phyloP scores from a whole-genome alignment of 2,329 filamentous ascomycete genomes.

The Aspergillus brasiliensis region DNA sequence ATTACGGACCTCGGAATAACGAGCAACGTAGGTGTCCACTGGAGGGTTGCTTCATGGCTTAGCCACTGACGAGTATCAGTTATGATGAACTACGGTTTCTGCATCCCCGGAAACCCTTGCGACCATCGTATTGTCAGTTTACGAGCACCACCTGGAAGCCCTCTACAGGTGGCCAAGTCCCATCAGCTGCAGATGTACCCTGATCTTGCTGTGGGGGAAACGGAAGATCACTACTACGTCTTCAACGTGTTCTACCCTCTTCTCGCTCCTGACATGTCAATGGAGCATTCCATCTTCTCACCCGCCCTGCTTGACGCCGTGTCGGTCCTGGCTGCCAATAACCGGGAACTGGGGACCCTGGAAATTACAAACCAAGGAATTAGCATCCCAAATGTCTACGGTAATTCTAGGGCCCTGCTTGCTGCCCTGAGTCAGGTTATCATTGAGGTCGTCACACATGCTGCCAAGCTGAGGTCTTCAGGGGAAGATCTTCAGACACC shows the following conservation, averaged over 20 bases:
- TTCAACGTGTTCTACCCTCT: constrained; percentile 50
- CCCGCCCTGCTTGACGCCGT: constrained; percentile 46
- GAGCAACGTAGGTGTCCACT: constrained; percentile 55
- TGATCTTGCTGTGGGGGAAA: constrained; percentile 25
- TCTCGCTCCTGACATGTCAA: constrained; percentile 30
- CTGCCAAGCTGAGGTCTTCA: constrained; percentile 36
- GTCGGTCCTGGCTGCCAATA: constrained; percentile 45
- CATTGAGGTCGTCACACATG: constrained; percentile 44
- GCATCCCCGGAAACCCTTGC: constrained; percentile 44
- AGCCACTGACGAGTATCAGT: constrained; percentile 28
- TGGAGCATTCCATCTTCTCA: constrained; percentile 48
- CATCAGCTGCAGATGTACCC: constrained; percentile 39
- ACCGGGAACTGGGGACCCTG: constrained; percentile 41
- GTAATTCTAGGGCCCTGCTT: constrained; percentile 40
- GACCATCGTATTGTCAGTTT: constrained; percentile 48
- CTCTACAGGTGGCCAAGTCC: constrained; percentile 38
- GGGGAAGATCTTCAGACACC: constrained; percentile 33
- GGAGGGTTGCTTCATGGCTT: neutral
- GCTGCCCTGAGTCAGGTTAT: constrained; percentile 46
- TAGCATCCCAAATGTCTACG: constrained; percentile 33
- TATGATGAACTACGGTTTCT: constrained; percentile 52
- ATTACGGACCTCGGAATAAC: constrained; percentile 76
- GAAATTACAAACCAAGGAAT: constrained; percentile 36
- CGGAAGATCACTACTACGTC: constrained; percentile 45
- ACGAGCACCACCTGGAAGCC: constrained; percentile 41